A percentile compares a stretch with the other conserved stretches of the same genome.
Evolutionary conservation across 306 rosid genomes (phyloP).

Genomic region (Abrus pulchellus): DNA sequence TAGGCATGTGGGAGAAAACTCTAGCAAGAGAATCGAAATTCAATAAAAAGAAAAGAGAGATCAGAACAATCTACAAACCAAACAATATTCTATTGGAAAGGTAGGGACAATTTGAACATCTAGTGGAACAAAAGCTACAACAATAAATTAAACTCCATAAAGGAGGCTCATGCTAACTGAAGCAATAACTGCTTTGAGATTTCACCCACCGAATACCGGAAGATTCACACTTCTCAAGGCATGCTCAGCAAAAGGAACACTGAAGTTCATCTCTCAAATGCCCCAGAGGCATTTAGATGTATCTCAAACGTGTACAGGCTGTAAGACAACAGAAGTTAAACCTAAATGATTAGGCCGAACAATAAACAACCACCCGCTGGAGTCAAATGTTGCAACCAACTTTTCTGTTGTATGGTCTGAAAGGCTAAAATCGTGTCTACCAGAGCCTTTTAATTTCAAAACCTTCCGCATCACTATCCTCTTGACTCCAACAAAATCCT

Average conservation of each 20-base stretch:
- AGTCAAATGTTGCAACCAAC: constrained; percentile 42
- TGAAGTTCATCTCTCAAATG: constrained; percentile 33
- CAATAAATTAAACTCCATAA: constrained; percentile 27
- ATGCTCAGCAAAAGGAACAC: constrained; percentile 38
- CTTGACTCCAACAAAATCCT: constrained; percentile 41
- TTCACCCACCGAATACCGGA: constrained; percentile 15
- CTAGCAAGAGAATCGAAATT: not conserved
- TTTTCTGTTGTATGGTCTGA: constrained; percentile 27
- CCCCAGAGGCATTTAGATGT: constrained; percentile 20
- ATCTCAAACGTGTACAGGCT: constrained; percentile 45
- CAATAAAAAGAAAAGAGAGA: not conserved
- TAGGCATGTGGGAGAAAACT: constrained; percentile 8
- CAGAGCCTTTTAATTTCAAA: constrained; percentile 34
- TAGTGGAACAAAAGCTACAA: constrained; percentile 27
- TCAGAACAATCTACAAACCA: constrained; percentile 19
- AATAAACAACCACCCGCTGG: constrained; percentile 45
- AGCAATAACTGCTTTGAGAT: constrained; percentile 32
- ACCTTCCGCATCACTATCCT: constrained; percentile 43
- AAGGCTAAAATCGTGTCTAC: constrained; percentile 36
- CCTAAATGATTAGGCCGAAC: constrained; percentile 39
- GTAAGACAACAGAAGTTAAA: constrained; percentile 40
- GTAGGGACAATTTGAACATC: constrained; percentile 21
- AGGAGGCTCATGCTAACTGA: constrained; percentile 37
- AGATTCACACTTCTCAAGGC: constrained; percentile 47
- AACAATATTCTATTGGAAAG: constrained; percentile 17